Base-by-base conservation (phyloP, 2,329 filamentous ascomycete species). In the Thielaviopsis euricoi region DNA sequence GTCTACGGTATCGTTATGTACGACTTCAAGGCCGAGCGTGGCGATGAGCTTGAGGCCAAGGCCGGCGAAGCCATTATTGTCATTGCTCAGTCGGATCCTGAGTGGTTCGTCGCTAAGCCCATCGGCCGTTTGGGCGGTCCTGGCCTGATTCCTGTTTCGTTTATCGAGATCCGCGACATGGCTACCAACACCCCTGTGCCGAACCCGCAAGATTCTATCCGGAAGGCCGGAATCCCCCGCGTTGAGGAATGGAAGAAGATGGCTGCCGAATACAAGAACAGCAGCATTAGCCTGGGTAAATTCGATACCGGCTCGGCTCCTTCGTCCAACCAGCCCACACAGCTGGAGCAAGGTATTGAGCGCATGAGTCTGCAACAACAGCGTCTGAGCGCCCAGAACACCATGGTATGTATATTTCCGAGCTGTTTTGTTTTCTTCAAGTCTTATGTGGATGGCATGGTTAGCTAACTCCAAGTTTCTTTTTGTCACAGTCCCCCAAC, bases 191-290 rank as follows among this genome's bases (percentile, higher is more conserved):
- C 87, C 64, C 79, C 90, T 0, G 89, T 96, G 1, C 70, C 79
- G 19, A 89, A 97, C 69, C 82, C 91, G 0, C 77, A 87, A 25
- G 90, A 90, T 29, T 91, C 93, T 1, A 88, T 98, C 58, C 81
- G 82, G 65, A 83, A 85, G 64, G 93, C 93, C 1, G 90, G 91
- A 21, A 90, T 98, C 7, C 93, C 93, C 13, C 86, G 85, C 66
- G 93, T 98, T 3, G 93, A 98, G 68, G 93, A 98, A 66, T 98
- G 93, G 93, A 98, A 98, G 76, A 95, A 94, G 73, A 96, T 96
- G 89, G 90, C 93, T 0, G 91, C 91, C 58, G 91, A 96, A 63
- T 98, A 98, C 73, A 98, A 98, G 76, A 96, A 97, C 69, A 95
- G 90, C 69, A 97, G 93, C 71, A 97, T 98, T 67, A 91, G 90